Evolutionary conservation across 1,139 yeast genomes (phyloP).

Genomic region (Blastobotrys aristatus): DNA sequence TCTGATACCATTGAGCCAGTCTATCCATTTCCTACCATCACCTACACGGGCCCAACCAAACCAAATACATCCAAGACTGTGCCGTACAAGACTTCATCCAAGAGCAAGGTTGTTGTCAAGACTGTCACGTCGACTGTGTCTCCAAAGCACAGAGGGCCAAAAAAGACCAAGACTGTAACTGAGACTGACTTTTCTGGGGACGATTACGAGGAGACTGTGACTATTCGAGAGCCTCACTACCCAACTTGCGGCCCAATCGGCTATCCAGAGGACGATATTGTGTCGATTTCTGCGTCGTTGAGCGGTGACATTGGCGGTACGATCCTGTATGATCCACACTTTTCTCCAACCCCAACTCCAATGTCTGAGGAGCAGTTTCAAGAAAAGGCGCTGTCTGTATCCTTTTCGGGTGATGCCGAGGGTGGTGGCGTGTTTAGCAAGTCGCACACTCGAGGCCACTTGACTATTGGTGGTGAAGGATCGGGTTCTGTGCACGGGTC

Average conservation of each 20-base stretch:
- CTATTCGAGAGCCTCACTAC: neutral
- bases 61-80: neutral
- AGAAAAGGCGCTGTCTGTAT: neutral
- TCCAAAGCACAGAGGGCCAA: neutral
- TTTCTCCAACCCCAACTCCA: neutral
- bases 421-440: neutral
- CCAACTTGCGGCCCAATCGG: too few relatives aligned
- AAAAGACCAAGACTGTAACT: neutral
- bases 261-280: neutral
- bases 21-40: too few relatives aligned
- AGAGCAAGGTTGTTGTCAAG: neutral
- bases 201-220: neutral
- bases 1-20: too few relatives aligned
- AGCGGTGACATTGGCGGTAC: neutral
- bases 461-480: neutral
- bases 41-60: too few relatives aligned
- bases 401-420: neutral
- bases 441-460: neutral
- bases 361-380: too few relatives aligned
- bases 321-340: neutral
- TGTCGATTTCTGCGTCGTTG: neutral
- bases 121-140: neutral
- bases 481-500: neutral
- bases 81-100: neutral
- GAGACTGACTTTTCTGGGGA: neutral